Conservation (phyloP, 2,329 filamentous ascomycete genomes). For the Trichoderma semiorbis region DNA sequence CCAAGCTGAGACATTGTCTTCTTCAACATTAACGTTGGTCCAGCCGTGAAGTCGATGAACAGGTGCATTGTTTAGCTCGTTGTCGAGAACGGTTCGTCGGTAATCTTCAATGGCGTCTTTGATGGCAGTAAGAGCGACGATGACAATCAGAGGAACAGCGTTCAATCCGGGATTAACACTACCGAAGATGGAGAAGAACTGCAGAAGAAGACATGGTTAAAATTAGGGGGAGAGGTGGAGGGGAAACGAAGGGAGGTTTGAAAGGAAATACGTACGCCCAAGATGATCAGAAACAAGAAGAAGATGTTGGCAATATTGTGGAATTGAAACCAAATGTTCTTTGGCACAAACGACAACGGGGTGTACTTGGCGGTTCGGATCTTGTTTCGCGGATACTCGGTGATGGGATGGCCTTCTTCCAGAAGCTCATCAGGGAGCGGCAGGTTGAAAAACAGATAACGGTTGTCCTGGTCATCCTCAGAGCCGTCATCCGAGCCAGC, state of each 20-base stretch:
- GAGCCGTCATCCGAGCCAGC: constrained; percentile 35
- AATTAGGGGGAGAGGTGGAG: background rate
- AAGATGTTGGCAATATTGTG: constrained; percentile 99
- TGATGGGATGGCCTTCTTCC: constrained; percentile 71
- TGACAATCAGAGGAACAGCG: constrained; percentile 88
- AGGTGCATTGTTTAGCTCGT: constrained; percentile 91
- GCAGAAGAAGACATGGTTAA: constrained; percentile 24
- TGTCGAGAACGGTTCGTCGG: constrained; percentile 85
- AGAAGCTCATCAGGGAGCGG: constrained; percentile 70
- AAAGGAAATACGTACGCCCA: constrained; percentile 65
- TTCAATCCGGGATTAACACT: constrained; percentile 85
- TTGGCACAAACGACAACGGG: constrained; percentile 87
- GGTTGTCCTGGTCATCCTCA: constrained; percentile 41
- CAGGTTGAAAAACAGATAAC: constrained; percentile 80
- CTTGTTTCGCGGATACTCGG: constrained; percentile 83
- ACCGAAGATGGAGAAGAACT: constrained; percentile 97
- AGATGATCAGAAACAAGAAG: constrained; percentile 93
- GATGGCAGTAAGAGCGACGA: constrained; percentile 80
- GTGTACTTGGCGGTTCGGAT: constrained; percentile 98
- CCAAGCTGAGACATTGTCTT: constrained; percentile 83
- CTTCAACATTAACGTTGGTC: constrained; percentile 88
- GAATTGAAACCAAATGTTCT: constrained; percentile 97
- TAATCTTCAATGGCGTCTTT: constrained; percentile 97
- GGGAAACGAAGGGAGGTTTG: background rate
- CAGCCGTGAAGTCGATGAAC: constrained; percentile 86